Evolutionary conservation across 495 filamentous ascomycete genomes (phyloP).

Genomic region (Xylaria intraflava): DNA sequence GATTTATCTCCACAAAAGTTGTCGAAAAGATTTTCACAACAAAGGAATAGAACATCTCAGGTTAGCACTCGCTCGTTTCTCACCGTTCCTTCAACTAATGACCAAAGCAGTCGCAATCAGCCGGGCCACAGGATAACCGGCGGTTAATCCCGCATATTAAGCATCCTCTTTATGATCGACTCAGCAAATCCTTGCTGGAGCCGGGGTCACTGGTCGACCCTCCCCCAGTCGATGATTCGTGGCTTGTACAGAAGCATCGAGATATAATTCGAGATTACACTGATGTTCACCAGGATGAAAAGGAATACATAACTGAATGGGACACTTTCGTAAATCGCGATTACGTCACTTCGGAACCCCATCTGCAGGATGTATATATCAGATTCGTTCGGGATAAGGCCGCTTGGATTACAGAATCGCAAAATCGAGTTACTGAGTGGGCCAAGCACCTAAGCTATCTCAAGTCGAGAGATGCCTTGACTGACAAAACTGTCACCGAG

Average conservation of each 20-base stretch:
- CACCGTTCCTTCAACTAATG: slow-evolving; percentile 1
- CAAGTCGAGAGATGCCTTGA: slow-evolving; percentile 35
- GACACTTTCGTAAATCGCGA: slow-evolving; percentile 42
- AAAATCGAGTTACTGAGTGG: slow-evolving; percentile 37
- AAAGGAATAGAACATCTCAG: slow-evolving; percentile 11
- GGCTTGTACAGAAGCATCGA: slow-evolving; percentile 47
- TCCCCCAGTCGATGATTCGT: slow-evolving; percentile 38
- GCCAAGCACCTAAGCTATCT: slow-evolving; percentile 39
- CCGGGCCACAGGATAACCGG: slow-evolving; percentile 21
- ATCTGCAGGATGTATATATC: slow-evolving; percentile 39
- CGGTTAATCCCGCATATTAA: slow-evolving; percentile 41
- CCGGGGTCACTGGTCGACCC: slow-evolving; percentile 39
- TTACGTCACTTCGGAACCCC: slow-evolving; percentile 40
- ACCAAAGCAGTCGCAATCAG: slow-evolving; percentile 11
- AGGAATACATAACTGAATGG: slow-evolving; percentile 48
- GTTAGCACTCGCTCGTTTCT: slow-evolving; percentile 9
- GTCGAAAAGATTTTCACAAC: slow-evolving; percentile 18
- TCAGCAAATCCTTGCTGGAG: slow-evolving; percentile 41
- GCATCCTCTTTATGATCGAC: slow-evolving; percentile 45
- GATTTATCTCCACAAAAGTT: slow-evolving; percentile 21
- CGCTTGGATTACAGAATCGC: slow-evolving; percentile 35
- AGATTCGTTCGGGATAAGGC: slow-evolving; percentile 39
- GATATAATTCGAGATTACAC: slow-evolving; percentile 46
- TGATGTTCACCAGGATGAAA: slow-evolving; percentile 43
- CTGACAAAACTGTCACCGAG: slow-evolving; percentile 28